A percentile compares a stretch with the other conserved stretches of the same genome.
Conservation (phyloP, 306 rosid species). For the Erythrophleum fordii region DNA sequence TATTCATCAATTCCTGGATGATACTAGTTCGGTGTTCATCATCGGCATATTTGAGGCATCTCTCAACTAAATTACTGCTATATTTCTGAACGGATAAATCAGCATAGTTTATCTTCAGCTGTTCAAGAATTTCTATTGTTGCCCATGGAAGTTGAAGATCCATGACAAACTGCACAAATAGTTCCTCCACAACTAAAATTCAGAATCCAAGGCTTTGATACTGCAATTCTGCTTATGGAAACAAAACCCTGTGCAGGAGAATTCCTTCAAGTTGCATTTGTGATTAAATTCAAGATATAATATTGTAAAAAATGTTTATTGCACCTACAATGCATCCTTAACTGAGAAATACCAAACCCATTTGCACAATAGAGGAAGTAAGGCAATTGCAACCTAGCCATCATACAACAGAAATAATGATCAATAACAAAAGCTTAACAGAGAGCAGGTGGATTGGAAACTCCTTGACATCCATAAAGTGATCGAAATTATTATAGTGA, state of each 20-base stretch:
- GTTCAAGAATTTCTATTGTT: slow-evolving; percentile 41
- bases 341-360: too few relatives aligned
- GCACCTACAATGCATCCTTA: too few relatives aligned
- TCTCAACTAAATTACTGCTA: slow-evolving; percentile 68
- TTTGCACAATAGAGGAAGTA: too few relatives aligned
- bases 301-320: too few relatives aligned
- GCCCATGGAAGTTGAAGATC: slow-evolving; percentile 57
- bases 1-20: slow-evolving; percentile 47
- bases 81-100: slow-evolving; percentile 60
- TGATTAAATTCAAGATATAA: too few relatives aligned
- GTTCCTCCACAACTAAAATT: slow-evolving; percentile 49
- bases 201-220: slow-evolving; percentile 13
- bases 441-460: too few relatives aligned
- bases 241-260: background rate
- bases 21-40: slow-evolving; percentile 35
- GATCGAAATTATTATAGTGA: too few relatives aligned
- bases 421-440: too few relatives aligned
- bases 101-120: slow-evolving; percentile 54
- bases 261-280: too few relatives aligned
- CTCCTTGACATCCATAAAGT: too few relatives aligned
- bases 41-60: slow-evolving; percentile 45
- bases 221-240: background rate
- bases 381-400: too few relatives aligned
- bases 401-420: too few relatives aligned
- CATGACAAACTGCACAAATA: slow-evolving; percentile 65